A percentile compares a stretch with the other conserved stretches of the same genome.
Conservation (phyloP, 305 asterid genomes). For the Withania somnifera region DNA sequence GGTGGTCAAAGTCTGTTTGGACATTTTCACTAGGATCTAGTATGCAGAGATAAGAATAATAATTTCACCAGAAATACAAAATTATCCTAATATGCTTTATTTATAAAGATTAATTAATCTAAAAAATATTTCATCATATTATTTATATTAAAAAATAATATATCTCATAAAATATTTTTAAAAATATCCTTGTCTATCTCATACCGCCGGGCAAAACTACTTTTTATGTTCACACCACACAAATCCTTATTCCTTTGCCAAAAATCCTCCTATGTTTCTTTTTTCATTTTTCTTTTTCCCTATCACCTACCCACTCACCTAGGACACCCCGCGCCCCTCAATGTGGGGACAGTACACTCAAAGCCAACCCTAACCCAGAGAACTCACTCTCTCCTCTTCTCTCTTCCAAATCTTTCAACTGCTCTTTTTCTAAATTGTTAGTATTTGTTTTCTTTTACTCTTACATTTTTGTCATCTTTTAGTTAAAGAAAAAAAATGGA, state of each 20-base stretch:
- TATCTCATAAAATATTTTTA: not conserved
- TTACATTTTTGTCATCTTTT: not conserved
- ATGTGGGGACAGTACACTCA: not conserved
- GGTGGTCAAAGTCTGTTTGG: not conserved
- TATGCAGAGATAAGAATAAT: too few species aligned
- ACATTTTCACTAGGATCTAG: not conserved
- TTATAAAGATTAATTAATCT: too few species aligned
- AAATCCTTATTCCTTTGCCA: not conserved
- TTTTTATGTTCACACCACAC: not conserved
- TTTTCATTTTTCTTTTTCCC: too few species aligned
- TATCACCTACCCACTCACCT: not conserved
- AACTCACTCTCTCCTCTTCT: not conserved
- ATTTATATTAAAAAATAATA: not conserved
- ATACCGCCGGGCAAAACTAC: rapidly evolving
- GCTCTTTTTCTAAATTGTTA: not conserved
- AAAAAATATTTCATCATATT: too few species aligned
- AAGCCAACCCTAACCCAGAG: not conserved
- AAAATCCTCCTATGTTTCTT: constrained; percentile 1
- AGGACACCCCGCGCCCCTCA: not conserved
- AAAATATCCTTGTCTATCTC: not conserved
- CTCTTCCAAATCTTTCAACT: not conserved
- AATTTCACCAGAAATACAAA: not conserved
- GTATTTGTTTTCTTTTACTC: not conserved
- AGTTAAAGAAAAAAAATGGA: constrained; percentile 25
- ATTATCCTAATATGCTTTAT: not conserved